Evolutionary conservation across 768 basidiomycete species (phyloP), one percentile per base, ranked within the genome.

Genomic region (Hebeloma cylindrosporum): DNA sequence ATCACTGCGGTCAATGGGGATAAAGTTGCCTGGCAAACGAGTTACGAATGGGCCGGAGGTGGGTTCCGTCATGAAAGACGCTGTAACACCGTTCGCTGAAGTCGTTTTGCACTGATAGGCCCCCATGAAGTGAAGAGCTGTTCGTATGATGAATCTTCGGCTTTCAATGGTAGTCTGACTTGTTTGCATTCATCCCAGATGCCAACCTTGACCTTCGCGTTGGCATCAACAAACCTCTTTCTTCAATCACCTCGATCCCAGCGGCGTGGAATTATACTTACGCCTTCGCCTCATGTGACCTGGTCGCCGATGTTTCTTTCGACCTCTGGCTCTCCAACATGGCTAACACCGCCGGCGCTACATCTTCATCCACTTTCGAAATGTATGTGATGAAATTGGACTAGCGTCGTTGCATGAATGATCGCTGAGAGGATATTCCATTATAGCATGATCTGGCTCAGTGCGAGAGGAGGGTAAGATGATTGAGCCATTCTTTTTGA

Each of bases 221-320:
- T 18, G 61, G 61, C 5, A 39, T 66, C 11, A n/a, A n/a, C n/a
- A n/a, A n/a, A n/a, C n/a, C n/a, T n/a, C n/a, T n/a, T n/a, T n/a
- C n/a, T n/a, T n/a, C n/a, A n/a, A n/a, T n/a, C n/a, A n/a, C n/a
- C n/a, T n/a, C n/a, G n/a, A n/a, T n/a, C n/a, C n/a, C n/a, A n/a
- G n/a, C n/a, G n/a, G n/a, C n/a, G n/a, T n/a, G n/a, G n/a, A n/a
- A n/a, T n/a, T n/a, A n/a, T 14, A 4, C 7, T 7, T 22, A 8
- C 50, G 11, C 45, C 17, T 34, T 13, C 26, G 16, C 1, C 13
- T 62, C 60, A 16, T 61, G 62, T 10, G 51, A 53, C 30, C 54
- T 66, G n/a, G 60, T 64, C 9, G 63, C 65, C 6, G 61, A 66
- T 48, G 63, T 66, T 8, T 63, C 65, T 9, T 66, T 64, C 41